Conservation (phyloP, 2,329 filamentous ascomycete species). For the Eutypa lata region DNA sequence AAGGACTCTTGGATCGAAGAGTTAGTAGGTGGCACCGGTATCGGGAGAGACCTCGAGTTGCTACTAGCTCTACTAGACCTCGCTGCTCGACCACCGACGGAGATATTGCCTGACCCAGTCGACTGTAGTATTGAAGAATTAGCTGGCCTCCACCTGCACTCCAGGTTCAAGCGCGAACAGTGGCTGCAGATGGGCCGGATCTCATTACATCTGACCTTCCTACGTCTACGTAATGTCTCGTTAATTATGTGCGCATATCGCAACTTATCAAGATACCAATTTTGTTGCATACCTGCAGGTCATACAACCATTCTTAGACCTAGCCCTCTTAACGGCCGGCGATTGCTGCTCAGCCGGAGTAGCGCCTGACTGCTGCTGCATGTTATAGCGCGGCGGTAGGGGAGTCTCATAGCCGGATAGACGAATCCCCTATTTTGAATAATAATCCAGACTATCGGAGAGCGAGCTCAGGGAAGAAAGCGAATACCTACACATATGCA, state of each 20-base stretch:
- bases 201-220: slow-evolving; percentile 55
- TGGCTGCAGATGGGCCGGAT: slow-evolving; percentile 49
- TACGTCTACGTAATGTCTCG: slow-evolving; percentile 33
- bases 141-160: slow-evolving; percentile 46
- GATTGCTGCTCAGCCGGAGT: slow-evolving; percentile 1
- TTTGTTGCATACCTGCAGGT: slow-evolving; percentile 39
- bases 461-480: no score
- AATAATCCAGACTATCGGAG: not conserved
- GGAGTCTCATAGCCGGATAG: not conserved
- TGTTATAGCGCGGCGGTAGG: not conserved
- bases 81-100: slow-evolving; percentile 1
- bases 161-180: slow-evolving; percentile 50
- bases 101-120: slow-evolving; percentile 1
- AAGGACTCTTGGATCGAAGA: slow-evolving; percentile 19
- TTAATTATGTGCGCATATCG: no score
- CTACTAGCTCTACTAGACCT: slow-evolving; percentile 6
- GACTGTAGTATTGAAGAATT: slow-evolving; percentile 20
- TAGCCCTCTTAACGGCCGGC: slow-evolving; percentile 8
- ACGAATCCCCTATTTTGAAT: not conserved
- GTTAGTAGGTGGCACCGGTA: slow-evolving; percentile 12
- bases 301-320: slow-evolving; percentile 41
- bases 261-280: no score
- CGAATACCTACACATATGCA: no score
- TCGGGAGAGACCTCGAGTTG: slow-evolving; percentile 3
- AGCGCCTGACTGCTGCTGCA: slow-evolving; percentile 7